Conservation (phyloP, 1,284 basidiomycete genomes). For the Puccinia triticina region DNA sequence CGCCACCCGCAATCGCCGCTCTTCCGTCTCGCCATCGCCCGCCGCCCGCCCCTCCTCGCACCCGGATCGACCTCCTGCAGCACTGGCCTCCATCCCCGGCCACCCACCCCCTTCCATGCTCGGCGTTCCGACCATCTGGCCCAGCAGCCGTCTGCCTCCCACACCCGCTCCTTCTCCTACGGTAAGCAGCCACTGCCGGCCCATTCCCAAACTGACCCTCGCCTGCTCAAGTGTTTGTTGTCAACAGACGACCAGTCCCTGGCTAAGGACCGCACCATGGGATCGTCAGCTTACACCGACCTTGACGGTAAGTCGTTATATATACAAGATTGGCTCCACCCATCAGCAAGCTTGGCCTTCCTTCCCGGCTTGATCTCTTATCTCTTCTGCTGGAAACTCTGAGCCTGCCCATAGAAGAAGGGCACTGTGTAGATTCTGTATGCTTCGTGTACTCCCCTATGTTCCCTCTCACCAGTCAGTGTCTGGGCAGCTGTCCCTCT, state of each 20-base stretch:
- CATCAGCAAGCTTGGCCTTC: too few species aligned
- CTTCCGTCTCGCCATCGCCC: conserved; percentile 5
- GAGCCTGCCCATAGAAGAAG: background rate
- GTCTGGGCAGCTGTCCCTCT: too few species aligned
- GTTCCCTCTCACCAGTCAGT: too few species aligned
- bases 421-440: too few species aligned
- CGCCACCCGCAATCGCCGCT: background rate
- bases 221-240: background rate
- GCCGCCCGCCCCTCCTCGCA: background rate
- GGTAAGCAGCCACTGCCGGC: background rate
- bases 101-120: background rate
- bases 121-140: background rate
- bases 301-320: background rate
- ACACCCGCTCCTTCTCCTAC: conserved; percentile 16
- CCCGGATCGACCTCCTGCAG: background rate
- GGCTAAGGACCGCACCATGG: background rate
- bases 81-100: background rate
- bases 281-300: background rate
- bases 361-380: too few species aligned
- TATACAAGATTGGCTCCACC: too few species aligned
- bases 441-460: too few species aligned
- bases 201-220: background rate
- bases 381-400: background rate
- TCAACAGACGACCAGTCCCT: background rate
- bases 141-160: background rate